Evolutionary conservation across 805 yeast species (phyloP), one percentile per base, ranked within the genome.

Genomic region (Kodamaea laetipori): DNA sequence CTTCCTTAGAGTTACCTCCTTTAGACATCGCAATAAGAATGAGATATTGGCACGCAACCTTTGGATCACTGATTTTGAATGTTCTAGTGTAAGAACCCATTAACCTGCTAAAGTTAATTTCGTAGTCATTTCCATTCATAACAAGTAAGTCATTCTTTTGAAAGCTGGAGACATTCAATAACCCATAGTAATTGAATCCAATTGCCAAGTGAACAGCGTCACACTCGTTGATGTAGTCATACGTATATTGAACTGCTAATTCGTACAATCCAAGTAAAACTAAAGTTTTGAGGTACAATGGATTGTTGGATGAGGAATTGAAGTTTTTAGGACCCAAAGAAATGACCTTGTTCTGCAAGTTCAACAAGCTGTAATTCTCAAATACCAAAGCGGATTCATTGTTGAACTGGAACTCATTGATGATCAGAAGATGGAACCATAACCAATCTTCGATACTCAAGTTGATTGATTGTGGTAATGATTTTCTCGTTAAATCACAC

Each of bases 401-500:
- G 39, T 47, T 52, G 39, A 53, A 59, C n/a, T 43, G 50, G 42
- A 52, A 51, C 55, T 87, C 92, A 44, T 82, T 78, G 11, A 86
- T 80, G 21, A 92, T 73, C 64, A 81, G 76, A 44, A 94, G 74
- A 64, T 94, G 97, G 59, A 86, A 80, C 99, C 99, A 92, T 39
- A 92, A 63, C 98, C 98, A 92, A 66, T 92, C 98, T 63, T 92
- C 98, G 37, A 90, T 79, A 46, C 95, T 86, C 27, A 81, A 66
- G 28, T 85, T 77, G 23, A 92, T 78, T 28, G 78, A 70, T n/a
- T 81, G 62, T 27, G 95, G 81, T 54, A 90, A 67, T 49, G 78
- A 69, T 63, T 81, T 81, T 63, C 82, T 74, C 37, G 85, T 71
- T 57, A 84, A 58, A 67, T 82, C 83, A 63, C 97, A 89, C 62